Evolutionary conservation across 345 rosid genomes (phyloP).

Genomic region (Aurinia saxatilis): DNA sequence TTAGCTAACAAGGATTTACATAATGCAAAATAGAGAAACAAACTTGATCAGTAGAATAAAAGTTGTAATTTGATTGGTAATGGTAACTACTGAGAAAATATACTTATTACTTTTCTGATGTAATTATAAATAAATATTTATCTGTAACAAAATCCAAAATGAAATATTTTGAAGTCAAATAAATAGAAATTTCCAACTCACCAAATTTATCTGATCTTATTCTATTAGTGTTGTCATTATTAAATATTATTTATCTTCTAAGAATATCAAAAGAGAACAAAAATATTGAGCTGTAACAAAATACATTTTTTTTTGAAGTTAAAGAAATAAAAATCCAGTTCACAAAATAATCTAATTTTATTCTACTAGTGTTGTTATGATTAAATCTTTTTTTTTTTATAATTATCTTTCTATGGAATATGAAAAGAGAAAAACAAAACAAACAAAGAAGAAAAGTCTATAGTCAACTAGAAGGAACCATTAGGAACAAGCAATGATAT

Average conservation of each 20-base stretch:
- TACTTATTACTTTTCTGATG: no score
- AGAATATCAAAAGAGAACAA: neutral
- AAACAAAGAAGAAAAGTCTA: slow-evolving; percentile 26
- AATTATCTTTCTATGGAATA: slow-evolving; percentile 15
- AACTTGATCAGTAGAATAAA: no score
- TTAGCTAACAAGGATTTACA: no score
- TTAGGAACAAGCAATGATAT: slow-evolving; percentile 29
- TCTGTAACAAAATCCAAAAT: no score
- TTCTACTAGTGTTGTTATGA: neutral
- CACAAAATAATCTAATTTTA: neutral
- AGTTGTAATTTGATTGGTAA: no score
- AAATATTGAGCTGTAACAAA: neutral
- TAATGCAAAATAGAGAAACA: no score
- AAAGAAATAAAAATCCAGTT: neutral
- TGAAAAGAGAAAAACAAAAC: neutral
- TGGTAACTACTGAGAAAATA: no score
- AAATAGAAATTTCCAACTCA: no score
- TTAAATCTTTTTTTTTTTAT: neutral
- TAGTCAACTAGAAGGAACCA: slow-evolving; percentile 32
- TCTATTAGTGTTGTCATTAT: no score
- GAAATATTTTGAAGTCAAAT: no score
- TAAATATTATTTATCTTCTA: neutral
- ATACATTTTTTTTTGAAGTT: neutral
- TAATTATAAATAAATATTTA: no score
- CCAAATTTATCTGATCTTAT: no score